Evolutionary conservation across 192 early-diverging fungal genomes (phyloP), one percentile per base, ranked within the genome.

Genomic region (Allomyces javanicus): DNA sequence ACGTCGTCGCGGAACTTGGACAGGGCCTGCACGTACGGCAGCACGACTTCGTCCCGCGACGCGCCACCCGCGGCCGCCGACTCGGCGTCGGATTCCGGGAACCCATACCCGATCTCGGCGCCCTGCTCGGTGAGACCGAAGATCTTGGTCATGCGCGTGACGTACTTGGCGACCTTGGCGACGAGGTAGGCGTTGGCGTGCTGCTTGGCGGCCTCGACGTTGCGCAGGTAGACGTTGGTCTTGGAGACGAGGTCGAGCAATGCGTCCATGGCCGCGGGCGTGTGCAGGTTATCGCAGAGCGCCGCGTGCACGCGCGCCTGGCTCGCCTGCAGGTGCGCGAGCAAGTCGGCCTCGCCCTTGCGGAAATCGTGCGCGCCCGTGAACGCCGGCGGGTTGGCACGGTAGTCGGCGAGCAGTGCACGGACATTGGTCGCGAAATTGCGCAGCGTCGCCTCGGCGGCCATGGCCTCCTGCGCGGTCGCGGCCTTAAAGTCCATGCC

Each of bases 211-310:
- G 83, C 79, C 9, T 75, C 73, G 24, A 64, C 44, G 66, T 67
- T 66, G 17, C 21, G 50, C 72, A 89, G 71, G 68, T 98, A 98
- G 6, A 81, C 78, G 75, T 96, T 96, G 62, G 90, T 79, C 22
- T 79, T 74, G 21, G 81, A 75, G 58, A 98, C 82, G 21, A 95
- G 75, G 10, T 87, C 84, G 68, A 87, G 82, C 50, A 98, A 74
- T 65, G 87, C 88, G 24, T 76, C 71, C 79, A 98, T 86, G 9
- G 87, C 93, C 7, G 69, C 65, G 1, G 90, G 86, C 21, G 93
- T 96, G 72, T 98, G 86, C 73, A 98, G 90, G 21, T 87, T 90
- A 73, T 98, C 93, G 72, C 87, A 85, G 65, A 98, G 82, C 25
- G 93, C 90, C 3, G 71, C 78, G 67, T 94, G 92, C n/a, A 94